Evolutionary conservation across 768 basidiomycete genomes (phyloP).

Genomic region (Zangia roseola): DNA sequence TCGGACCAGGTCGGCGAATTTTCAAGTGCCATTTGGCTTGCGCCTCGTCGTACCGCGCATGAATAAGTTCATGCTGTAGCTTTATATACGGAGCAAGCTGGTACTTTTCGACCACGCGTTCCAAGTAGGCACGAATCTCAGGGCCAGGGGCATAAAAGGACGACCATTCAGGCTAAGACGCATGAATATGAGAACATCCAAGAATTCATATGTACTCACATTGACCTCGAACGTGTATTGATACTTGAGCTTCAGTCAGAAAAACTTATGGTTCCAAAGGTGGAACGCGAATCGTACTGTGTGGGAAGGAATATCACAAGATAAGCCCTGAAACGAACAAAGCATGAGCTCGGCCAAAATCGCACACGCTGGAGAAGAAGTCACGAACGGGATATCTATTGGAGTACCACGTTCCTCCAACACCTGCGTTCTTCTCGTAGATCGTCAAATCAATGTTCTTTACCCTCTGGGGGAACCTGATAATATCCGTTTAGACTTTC

Average conservation of each 20-base stretch:
- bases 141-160: conserved; percentile 57
- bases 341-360: background rate
- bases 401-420: conserved; percentile 63
- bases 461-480: conserved; percentile 51
- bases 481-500: background rate
- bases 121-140: conserved; percentile 57
- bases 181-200: background rate
- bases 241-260: conserved; percentile 38
- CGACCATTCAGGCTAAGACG: conserved; percentile 55
- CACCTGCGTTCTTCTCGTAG: conserved; percentile 57
- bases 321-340: conserved; percentile 39
- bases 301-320: conserved; percentile 63
- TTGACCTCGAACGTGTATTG: conserved; percentile 59
- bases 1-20: conserved; percentile 37
- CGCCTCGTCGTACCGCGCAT: conserved; percentile 49
- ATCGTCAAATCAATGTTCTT: conserved; percentile 54
- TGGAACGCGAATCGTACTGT: conserved; percentile 35
- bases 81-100: conserved; percentile 52
- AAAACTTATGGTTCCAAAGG: background rate
- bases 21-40: conserved; percentile 57
- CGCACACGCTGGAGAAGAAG: background rate
- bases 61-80: conserved; percentile 51
- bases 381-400: conserved; percentile 51
- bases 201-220: conserved; percentile 24
- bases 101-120: conserved; percentile 55